Conservation (phyloP, 2,329 filamentous ascomycete species). For the Ophiostoma quercus region DNA sequence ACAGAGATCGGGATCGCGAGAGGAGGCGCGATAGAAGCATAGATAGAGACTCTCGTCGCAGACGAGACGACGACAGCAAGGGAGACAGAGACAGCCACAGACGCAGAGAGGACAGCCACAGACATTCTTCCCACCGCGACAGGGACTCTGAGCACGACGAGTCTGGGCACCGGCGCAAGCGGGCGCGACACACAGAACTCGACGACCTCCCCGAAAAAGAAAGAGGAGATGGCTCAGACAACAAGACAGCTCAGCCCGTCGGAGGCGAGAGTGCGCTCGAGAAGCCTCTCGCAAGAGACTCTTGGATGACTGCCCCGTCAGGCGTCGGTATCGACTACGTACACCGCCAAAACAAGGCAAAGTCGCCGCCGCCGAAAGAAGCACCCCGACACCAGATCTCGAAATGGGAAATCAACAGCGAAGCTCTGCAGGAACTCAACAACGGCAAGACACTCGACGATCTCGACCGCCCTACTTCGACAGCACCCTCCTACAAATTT, state of each 20-base stretch:
- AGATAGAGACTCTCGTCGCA: not conserved
- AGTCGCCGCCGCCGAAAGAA: slow-evolving; percentile 47
- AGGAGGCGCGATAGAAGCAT: slow-evolving; percentile 1
- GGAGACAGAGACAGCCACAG: not conserved
- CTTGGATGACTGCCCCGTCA: slow-evolving; percentile 91
- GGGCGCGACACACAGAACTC: slow-evolving; percentile 50
- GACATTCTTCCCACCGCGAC: not conserved
- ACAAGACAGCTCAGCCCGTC: slow-evolving; percentile 18
- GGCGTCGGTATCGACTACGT: slow-evolving; percentile 80
- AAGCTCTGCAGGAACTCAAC: slow-evolving; percentile 57
- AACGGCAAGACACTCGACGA: slow-evolving; percentile 51
- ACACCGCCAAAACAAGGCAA: slow-evolving; percentile 53
- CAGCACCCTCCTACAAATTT: slow-evolving; percentile 71
- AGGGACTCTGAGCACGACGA: slow-evolving; percentile 39
- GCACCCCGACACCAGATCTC: slow-evolving; percentile 69
- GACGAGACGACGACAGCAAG: not conserved
- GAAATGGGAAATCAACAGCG: slow-evolving; percentile 70
- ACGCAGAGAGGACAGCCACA: not conserved
- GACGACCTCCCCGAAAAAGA: slow-evolving; percentile 39
- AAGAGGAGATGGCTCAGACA: slow-evolving; percentile 26
- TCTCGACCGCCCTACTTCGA: slow-evolving; percentile 48
- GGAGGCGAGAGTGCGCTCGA: slow-evolving; percentile 28
- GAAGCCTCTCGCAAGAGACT: slow-evolving; percentile 59
- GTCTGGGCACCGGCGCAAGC: slow-evolving; percentile 56
- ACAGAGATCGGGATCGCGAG: slow-evolving; percentile 29